Conservation (phyloP, 164 flowering plant species). For the Vitis amurensis region DNA sequence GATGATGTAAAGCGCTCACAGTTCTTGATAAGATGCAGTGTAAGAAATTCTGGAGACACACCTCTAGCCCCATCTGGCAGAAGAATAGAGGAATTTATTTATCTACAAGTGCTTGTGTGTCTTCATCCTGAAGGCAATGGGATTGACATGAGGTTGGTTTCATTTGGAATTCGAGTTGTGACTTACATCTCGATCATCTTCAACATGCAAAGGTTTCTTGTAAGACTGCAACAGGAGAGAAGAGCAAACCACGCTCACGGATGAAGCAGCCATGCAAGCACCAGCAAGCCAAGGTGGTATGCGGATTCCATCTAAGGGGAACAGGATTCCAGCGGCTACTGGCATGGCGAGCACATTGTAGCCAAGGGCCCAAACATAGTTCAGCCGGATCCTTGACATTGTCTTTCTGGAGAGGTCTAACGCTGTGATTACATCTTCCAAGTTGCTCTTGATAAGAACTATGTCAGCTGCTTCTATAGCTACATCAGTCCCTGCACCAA, state of each 20-base stretch:
- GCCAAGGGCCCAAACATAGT: constrained; percentile 97
- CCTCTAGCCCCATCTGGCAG: too few species aligned
- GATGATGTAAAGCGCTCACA: too few species aligned
- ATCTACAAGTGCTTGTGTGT: too few species aligned
- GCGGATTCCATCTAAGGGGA: constrained; percentile 79
- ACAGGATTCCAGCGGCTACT: constrained; percentile 79
- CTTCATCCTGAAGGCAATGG: too few species aligned
- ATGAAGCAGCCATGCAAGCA: constrained; percentile 97
- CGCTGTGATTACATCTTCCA: constrained; percentile 91
- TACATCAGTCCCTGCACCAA: constrained; percentile 93
- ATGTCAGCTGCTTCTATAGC: constrained; percentile 97
- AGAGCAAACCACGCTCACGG: constrained; percentile 88
- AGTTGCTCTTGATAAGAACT: constrained; percentile 81
- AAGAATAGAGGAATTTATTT: too few species aligned
- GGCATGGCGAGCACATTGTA: constrained; percentile 89
- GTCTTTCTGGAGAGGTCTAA: constrained; percentile 88
- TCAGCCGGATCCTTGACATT: constrained; percentile 67
- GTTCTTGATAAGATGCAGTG: too few species aligned
- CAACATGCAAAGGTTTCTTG: constrained; percentile 66
- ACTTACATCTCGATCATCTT: constrained; percentile 9
- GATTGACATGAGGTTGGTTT: too few species aligned
- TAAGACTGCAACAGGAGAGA: constrained; percentile 84
- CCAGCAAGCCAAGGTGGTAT: constrained; percentile 98
- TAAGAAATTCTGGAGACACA: too few species aligned
- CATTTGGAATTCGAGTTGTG: not conserved